Evolutionary conservation across 2,329 filamentous ascomycete species (phyloP).

Genomic region (Colletotrichum horii): DNA sequence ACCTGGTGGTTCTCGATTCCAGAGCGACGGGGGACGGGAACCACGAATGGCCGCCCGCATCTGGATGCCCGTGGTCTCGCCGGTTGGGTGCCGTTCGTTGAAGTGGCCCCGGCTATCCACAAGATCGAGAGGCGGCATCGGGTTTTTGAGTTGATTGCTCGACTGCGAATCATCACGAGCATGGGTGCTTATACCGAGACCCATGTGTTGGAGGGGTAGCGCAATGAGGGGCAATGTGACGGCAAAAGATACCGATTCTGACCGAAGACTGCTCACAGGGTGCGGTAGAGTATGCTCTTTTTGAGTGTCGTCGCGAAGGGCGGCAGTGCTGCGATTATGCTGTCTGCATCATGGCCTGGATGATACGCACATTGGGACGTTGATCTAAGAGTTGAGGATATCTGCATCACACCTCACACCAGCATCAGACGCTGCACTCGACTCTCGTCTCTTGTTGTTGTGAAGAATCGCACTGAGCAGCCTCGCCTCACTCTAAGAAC

Average conservation of each 20-base stretch:
- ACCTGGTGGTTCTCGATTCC: neutral
- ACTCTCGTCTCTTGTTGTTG: neutral
- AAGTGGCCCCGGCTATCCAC: neutral
- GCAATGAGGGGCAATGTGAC: neutral
- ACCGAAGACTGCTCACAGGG: neutral
- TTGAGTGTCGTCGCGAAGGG: neutral
- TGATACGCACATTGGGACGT: neutral
- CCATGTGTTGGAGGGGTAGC: neutral
- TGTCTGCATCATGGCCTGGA: neutral
- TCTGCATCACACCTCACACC: neutral
- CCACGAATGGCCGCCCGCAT: neutral
- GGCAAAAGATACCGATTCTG: neutral
- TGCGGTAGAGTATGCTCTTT: neutral
- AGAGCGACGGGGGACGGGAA: neutral
- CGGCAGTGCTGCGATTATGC: neutral
- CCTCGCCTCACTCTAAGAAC: neutral
- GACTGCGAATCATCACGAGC: neutral
- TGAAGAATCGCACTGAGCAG: neutral
- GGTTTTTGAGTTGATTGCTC: neutral
- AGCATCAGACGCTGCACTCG: rapidly evolving
- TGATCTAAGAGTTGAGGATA: neutral
- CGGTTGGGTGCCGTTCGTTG: conserved; percentile 21
- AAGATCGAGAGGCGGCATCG: neutral
- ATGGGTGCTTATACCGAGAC: neutral
- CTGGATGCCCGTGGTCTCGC: conserved; percentile 17